Conservation (phyloP, 2,329 filamentous ascomycete species). For the Calycina herbarum region DNA sequence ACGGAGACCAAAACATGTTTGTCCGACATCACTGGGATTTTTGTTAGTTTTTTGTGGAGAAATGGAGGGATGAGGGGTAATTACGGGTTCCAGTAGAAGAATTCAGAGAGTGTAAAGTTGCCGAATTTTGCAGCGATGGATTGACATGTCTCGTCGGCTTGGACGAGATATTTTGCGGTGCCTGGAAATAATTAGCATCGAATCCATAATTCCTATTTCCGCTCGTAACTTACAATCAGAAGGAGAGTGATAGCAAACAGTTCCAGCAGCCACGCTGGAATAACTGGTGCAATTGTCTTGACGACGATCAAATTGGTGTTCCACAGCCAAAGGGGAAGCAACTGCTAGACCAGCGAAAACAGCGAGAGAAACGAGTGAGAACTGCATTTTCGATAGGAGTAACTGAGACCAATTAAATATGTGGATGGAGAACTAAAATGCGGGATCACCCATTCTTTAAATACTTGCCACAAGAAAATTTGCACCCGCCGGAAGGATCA, state of each 20-base stretch:
- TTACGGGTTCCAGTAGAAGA: constrained; percentile 20
- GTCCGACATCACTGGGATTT: constrained; percentile 54
- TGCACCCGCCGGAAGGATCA: not conserved
- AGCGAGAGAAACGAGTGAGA: constrained; percentile 13
- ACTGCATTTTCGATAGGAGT: constrained; percentile 10
- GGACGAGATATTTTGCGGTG: constrained; percentile 16
- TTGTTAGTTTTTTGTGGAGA: not conserved
- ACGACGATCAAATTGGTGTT: constrained; percentile 4
- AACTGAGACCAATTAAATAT: not conserved
- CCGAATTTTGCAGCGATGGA: constrained; percentile 11
- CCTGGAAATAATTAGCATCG: not conserved
- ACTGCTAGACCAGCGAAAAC: constrained; percentile 7
- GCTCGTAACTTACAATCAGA: constrained; percentile 8
- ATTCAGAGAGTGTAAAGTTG: constrained; percentile 16
- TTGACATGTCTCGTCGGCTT: constrained; percentile 15
- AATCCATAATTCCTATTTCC: not conserved
- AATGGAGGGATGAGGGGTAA: not conserved
- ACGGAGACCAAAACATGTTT: constrained; percentile 16
- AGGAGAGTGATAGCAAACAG: constrained; percentile 18
- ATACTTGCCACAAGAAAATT: not conserved
- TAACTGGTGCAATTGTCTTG: constrained; percentile 17
- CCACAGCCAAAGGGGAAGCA: constrained; percentile 11
- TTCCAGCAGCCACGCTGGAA: constrained; percentile 13
- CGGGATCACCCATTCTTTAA: not conserved
- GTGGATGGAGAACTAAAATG: not conserved